Evolutionary conservation across 2,329 filamentous ascomycete genomes (phyloP).

Genomic region (Sporothrix pallida): DNA sequence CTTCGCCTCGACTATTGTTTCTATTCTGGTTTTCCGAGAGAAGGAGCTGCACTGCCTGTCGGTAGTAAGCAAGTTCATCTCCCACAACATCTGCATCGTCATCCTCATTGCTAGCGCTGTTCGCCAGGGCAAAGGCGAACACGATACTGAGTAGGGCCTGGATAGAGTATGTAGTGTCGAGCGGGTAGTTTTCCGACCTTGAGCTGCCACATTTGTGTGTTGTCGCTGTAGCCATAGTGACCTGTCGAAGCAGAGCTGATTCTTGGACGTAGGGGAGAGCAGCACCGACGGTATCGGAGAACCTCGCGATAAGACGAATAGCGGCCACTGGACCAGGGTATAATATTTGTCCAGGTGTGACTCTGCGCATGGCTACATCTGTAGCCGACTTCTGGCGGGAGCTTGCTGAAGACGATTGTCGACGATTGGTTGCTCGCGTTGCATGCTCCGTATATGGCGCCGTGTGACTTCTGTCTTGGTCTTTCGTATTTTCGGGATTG

Average conservation of each 20-base stretch:
- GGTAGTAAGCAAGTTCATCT: background rate
- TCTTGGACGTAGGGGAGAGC: slow-evolving; percentile 13
- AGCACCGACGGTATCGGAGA: slow-evolving; percentile 2
- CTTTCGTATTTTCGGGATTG: background rate
- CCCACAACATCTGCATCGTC: background rate
- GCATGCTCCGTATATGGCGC: too few species aligned
- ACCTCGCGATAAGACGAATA: background rate
- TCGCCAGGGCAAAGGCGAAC: background rate
- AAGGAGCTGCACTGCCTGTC: background rate
- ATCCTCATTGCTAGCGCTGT: too few species aligned
- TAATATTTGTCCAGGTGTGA: background rate
- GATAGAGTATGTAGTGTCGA: background rate
- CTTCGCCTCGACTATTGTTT: background rate
- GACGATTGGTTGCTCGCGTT: too few species aligned
- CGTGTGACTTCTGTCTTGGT: background rate
- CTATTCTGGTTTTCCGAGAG: slow-evolving; percentile 4
- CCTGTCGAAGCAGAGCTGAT: background rate
- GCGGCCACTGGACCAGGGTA: background rate
- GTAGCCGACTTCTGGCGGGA: background rate
- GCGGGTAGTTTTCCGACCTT: too few species aligned
- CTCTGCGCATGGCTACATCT: background rate
- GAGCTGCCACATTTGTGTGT: background rate
- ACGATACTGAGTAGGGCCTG: background rate
- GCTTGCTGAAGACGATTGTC: too few species aligned
- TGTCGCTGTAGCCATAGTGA: background rate